Evolutionary conservation across 2,329 filamentous ascomycete genomes (phyloP), one percentile per base, ranked within the genome.

Genomic region (Talaromyces sp.): DNA sequence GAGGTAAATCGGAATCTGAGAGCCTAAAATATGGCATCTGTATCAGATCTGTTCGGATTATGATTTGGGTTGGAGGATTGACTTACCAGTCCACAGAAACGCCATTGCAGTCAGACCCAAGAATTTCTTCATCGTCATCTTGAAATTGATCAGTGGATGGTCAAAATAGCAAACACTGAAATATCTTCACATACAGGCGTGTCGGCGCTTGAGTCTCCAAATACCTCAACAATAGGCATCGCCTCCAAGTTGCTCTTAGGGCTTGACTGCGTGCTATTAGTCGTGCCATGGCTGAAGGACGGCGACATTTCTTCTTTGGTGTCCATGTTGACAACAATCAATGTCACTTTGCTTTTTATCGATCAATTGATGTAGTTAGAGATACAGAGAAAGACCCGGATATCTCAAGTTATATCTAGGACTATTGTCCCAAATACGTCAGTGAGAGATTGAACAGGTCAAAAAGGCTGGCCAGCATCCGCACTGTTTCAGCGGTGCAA

Each of bases 21-120:
- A 66, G 22, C 64, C 64, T 66, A 22, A 13, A 45, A 29, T 8
- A 10, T 6, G 8, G 27, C 1, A 11, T 45, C 19, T 0, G 11
- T 19, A n/a, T 59, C 36, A 59, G 22, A 29, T 31, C 15, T 45
- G 6, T 43, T 59, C 13, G 49, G 19, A 17, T 3, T 54, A 5
- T 54, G 27, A 31, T n/a, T 29, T 31, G 8, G n/a, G 17, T 25
- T 36, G 22, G 22, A 8, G 15, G 5, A 27, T 38, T 38, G 36
- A 36, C 63, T 82, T 85, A 34, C 85, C 85, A 58, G 84, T 85
- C 85, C 85, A 88, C 25, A 88, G 75, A 64, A 88, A 85, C 5
- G 84, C 83, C 83, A 87, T 86, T 66, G 85, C 84, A 15, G 83
- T 70, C 56, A 88, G 78, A 62, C 81, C 82, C 83, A 86, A 84